A percentile compares a stretch with the other conserved stretches of the same genome.
These are phyloP conservation scores for Podospora australis DNA, from an alignment of 495 filamentous ascomycete genomes.

Conservation along the genomic window DNA sequence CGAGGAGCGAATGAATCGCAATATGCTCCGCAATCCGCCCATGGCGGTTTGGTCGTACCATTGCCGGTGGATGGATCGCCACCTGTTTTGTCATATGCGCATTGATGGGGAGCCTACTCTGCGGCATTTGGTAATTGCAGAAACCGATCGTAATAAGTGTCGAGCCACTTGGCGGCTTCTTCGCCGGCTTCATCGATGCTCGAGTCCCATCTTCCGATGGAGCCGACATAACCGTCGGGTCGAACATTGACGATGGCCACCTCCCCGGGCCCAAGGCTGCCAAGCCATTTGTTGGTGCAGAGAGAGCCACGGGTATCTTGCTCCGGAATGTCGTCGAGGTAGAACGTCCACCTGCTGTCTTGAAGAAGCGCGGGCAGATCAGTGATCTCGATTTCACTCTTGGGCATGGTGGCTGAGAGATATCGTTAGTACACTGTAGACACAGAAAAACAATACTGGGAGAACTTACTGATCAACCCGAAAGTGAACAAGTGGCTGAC, in stretches of 20 bases:
- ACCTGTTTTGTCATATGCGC: too few species aligned
- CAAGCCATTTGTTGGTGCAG: slow-evolving; percentile 59
- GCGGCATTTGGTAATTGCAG: slow-evolving; percentile 31
- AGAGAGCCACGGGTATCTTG: slow-evolving; percentile 42
- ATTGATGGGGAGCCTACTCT: too few species aligned
- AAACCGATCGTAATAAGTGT: slow-evolving; percentile 53
- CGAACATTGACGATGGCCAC: slow-evolving; percentile 55
- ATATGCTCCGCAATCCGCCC: too few species aligned
- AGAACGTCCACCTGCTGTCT: slow-evolving; percentile 60
- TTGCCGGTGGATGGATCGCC: too few species aligned
- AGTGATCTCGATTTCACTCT: slow-evolving; percentile 51
- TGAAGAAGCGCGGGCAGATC: slow-evolving; percentile 53
- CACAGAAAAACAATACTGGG: not conserved
- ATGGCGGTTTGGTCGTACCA: too few species aligned
- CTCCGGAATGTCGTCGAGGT: slow-evolving; percentile 52
- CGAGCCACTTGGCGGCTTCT: slow-evolving; percentile 48
- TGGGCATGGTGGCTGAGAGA: slow-evolving; percentile 46
- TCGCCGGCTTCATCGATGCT: slow-evolving; percentile 36
- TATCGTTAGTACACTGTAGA: slow-evolving; percentile 10
- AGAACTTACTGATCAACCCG: slow-evolving; percentile 43
- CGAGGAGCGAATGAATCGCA: too few species aligned
- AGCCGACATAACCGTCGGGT: slow-evolving; percentile 64
- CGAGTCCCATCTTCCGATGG: slow-evolving; percentile 47
- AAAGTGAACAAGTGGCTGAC: slow-evolving; percentile 56
- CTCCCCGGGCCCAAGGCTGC: slow-evolving; percentile 42